These are phyloP conservation scores for Kwoniella bestiolae DNA, from an alignment of 768 basidiomycete genomes.

Conservation along the genomic window DNA sequence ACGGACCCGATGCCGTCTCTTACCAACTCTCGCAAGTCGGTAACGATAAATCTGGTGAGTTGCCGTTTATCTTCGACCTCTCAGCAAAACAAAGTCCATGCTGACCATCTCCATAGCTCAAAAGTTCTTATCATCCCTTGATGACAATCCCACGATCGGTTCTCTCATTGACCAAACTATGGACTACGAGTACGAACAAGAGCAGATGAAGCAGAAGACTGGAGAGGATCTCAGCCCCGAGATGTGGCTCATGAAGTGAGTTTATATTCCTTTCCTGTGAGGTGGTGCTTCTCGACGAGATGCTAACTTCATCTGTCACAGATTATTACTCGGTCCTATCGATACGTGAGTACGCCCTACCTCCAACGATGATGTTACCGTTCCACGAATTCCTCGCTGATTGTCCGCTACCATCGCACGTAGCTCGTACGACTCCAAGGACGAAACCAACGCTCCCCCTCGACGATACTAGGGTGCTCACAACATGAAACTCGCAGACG, in stretches of 20 bases:
- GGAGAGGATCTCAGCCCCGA: slow-evolving; percentile 51
- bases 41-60: slow-evolving; percentile 53
- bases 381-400: too few relatives aligned
- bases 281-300: too few relatives aligned
- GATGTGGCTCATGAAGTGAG: slow-evolving; percentile 57
- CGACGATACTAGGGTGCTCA: slow-evolving; percentile 9
- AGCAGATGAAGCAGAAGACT: slow-evolving; percentile 49
- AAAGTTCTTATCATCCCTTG: slow-evolving; percentile 50
- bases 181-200: slow-evolving; percentile 50
- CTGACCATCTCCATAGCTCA: slow-evolving; percentile 31
- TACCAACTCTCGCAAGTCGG: slow-evolving; percentile 55
- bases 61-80: neutral
- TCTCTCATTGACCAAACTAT: slow-evolving; percentile 56
- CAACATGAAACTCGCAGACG: too few relatives aligned
- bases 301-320: slow-evolving; percentile 1
- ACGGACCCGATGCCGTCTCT: slow-evolving; percentile 54
- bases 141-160: slow-evolving; percentile 57
- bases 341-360: slow-evolving; percentile 31
- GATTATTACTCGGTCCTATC: slow-evolving; percentile 47
- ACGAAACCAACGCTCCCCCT: slow-evolving; percentile 21
- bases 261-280: too few relatives aligned
- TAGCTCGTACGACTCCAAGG: slow-evolving; percentile 47
- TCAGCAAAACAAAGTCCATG: slow-evolving; percentile 21
- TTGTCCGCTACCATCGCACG: too few relatives aligned
- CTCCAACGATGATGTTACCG: neutral